Evolutionary conservation across 768 basidiomycete genomes (phyloP), one percentile per base, ranked within the genome.

Genomic region (Mycena latifolia): DNA sequence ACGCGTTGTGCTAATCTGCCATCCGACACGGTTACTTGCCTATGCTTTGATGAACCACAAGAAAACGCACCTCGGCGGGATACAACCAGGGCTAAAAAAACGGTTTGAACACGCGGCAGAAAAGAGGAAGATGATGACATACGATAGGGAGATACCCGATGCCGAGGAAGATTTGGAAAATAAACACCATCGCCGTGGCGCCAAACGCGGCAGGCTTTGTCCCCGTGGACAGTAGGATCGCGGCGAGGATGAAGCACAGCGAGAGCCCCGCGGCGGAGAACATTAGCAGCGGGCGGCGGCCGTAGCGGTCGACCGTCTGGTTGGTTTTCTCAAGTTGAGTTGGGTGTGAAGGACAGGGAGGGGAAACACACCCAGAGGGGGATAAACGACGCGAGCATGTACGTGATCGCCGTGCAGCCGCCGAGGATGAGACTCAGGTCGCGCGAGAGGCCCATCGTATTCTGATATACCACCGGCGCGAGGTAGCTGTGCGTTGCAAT

Each of bases 341-440:
- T 17, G 8, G 2, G 22, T 51, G 7, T 12, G 18, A 33, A 18
- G 3, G 28, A n/a, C 29, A 25, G 18, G 25, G 18, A 14, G 25
- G 2, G 25, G 14, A 41, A 11, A 65, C 67, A 20, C 29, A 78
- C 79, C 79, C 77, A 79, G 5, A 78, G 76, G 5, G 79, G 80
- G 66, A 80, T 79, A 61, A 82, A 82, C 0, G 81, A 81, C 15
- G 80, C 79, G 24, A 82, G 41, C 76, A 82, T 77, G 65, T 79
- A 82, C 1, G 79, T 80, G 37, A 81, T 70, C 2, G 81, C 72
- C 0, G 80, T 81, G 63, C 74, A 79, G 17, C 81, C 81, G 17
- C 80, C 80, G 3, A 82, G 74, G 48, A 82, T 77, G 41, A 81
- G 76, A 3, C 80, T 79, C 25, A 82, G 74, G 33, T 82, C 73